Evolutionary conservation across 2,329 filamentous ascomycete genomes (phyloP).

Genomic region (Trichophyton mentagrophytes): DNA sequence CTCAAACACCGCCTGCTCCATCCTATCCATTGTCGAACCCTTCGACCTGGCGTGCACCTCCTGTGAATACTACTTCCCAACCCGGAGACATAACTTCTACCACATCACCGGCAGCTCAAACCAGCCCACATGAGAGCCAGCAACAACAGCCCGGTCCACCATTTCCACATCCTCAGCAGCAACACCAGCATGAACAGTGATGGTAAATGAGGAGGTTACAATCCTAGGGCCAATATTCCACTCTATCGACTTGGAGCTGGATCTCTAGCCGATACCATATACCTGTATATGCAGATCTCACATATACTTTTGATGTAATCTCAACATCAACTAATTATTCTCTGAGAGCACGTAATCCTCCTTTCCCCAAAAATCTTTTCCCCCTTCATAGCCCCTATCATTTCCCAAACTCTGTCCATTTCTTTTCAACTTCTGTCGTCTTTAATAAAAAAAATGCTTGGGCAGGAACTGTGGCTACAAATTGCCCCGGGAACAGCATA

Average conservation of each 20-base stretch:
- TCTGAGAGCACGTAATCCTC: background rate
- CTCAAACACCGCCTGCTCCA: background rate
- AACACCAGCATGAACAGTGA: background rate
- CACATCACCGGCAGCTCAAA: background rate
- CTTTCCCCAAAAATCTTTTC: background rate
- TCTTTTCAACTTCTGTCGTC: background rate
- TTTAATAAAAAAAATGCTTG: background rate
- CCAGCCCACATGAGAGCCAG: background rate
- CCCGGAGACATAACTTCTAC: background rate
- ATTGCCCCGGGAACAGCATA: background rate
- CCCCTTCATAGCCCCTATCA: background rate
- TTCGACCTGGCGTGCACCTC: background rate
- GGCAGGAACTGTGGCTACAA: background rate
- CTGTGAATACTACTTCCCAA: background rate
- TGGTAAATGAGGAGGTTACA: background rate
- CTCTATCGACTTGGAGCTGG: background rate
- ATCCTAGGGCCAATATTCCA: background rate
- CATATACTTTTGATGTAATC: background rate
- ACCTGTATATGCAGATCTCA: background rate
- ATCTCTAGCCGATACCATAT: background rate
- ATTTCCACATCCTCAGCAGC: background rate
- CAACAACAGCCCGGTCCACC: background rate
- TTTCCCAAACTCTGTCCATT: background rate
- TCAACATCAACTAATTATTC: background rate
- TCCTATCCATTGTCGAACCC: background rate